Percentiles rank a stretch among this genome's conserved stretches.
Conservation (phyloP, 1,284 basidiomycete genomes). For the Naganishia sp. region DNA sequence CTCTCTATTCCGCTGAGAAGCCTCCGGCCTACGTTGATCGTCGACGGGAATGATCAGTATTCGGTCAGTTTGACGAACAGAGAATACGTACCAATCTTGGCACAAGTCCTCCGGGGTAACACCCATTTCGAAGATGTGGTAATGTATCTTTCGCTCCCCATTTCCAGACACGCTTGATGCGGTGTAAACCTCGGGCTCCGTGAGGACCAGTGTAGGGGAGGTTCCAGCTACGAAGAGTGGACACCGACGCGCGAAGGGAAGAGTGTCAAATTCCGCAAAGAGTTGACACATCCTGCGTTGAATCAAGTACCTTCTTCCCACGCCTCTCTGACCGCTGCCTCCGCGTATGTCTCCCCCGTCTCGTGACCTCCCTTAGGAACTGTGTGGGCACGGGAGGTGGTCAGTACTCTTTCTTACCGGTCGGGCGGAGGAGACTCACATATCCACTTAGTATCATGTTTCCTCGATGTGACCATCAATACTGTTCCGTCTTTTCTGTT, state of each 20-base stretch:
- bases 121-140: slow-evolving; percentile 34
- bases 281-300: no score
- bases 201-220: slow-evolving; percentile 16
- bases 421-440: slow-evolving; percentile 38
- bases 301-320: slow-evolving; percentile 49
- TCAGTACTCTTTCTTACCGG: background rate
- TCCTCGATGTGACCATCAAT: slow-evolving; percentile 48
- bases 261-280: slow-evolving; percentile 1
- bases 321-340: slow-evolving; percentile 50
- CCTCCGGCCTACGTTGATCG: slow-evolving; percentile 25
- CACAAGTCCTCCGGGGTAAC: slow-evolving; percentile 26
- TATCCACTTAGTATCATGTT: slow-evolving; percentile 49
- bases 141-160: slow-evolving; percentile 30
- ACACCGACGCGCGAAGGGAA: background rate
- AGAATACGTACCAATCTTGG: slow-evolving; percentile 28
- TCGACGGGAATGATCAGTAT: no score
- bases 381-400: slow-evolving; percentile 24
- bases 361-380: slow-evolving; percentile 53
- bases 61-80: no score
- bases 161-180: slow-evolving; percentile 29
- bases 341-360: slow-evolving; percentile 45
- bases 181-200: slow-evolving; percentile 21
- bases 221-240: slow-evolving; percentile 26
- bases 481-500: slow-evolving; percentile 40
- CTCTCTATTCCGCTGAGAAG: slow-evolving; percentile 28